Base-by-base conservation (phyloP, 1,139 yeast genomes). In the Yamadazyma friedrichii region DNA sequence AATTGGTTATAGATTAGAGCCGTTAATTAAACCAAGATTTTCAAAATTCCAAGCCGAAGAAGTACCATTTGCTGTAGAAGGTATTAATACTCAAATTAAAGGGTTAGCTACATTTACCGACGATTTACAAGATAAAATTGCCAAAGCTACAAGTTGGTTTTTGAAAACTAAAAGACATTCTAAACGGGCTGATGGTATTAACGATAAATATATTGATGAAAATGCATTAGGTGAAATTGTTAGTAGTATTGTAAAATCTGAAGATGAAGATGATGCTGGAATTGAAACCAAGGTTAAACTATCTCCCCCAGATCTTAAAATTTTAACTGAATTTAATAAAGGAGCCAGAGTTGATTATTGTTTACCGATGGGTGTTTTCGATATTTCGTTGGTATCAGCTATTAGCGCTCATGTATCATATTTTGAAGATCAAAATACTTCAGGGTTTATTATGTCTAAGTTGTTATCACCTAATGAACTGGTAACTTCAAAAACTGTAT, bases 371-470 rank as follows among this genome's bases (percentile, higher is more conserved):
- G 89, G 94, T 2, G 76, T 85, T 17, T 77, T 89, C 52, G 96
- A 89, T 52, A 75, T 89, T 20, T 84, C 93, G 22, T 61, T 88
- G 38, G 72, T 91, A 15, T 78, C 89, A 8, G 95, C 96, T 0
- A 68, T 91, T 5, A 87, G 86, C 43, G 88, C 96, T 0, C 98
- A 93, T 62, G 80, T 88, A 9, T 80, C 89, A 36, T 93, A 93
- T 59, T 85, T 91, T 59, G 96, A 88, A 55, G 95, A 88, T 52
- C 76, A 80, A 41, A 91, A 89, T 53, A 81, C 93, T 22, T 93
- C 95, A 0, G 86, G 84, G 1, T 89, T 91, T 51, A 62, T 91
- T 4, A 64, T 91, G 59, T 70, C 69, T 41, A 85, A 84, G 53
- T 57, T 81, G 1, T 54, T 72, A 36, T 48, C 61, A 2, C 42